phyloP scores from a whole-genome alignment of 176 grass and related monocot genomes.

The Eragrostis nindensis region DNA sequence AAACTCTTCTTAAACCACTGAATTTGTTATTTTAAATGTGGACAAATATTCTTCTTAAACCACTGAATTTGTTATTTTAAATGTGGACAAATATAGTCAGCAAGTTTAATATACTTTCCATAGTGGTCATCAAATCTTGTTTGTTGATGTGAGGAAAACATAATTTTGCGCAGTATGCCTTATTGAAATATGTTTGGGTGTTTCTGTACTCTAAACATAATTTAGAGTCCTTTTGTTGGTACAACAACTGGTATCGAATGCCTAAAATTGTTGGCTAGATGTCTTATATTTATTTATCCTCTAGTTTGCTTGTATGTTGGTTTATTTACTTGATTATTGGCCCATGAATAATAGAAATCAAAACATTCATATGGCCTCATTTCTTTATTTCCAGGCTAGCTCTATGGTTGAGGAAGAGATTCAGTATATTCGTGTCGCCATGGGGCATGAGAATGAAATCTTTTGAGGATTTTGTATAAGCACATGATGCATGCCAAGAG shows the following conservation, averaged over 20 bases:
- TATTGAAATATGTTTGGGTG: background rate
- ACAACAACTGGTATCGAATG: background rate
- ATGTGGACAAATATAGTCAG: background rate
- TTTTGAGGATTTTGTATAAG: too few relatives aligned
- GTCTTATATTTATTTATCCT: background rate
- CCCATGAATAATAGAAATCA: constrained; percentile 11
- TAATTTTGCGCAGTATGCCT: too few relatives aligned
- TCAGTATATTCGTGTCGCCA: constrained; percentile 64
- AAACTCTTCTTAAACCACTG: background rate
- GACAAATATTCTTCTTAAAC: too few relatives aligned
- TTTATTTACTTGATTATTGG: background rate
- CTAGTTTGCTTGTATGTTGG: background rate
- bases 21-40: background rate
- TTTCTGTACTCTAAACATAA: background rate
- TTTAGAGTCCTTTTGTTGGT: background rate
- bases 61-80: too few relatives aligned
- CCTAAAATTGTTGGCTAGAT: background rate
- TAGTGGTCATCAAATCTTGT: background rate
- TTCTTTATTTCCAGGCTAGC: constrained; percentile 53
- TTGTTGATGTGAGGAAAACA: background rate
- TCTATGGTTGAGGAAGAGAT: constrained; percentile 80
- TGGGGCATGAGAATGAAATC: constrained; percentile 85
- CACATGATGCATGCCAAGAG: constrained; percentile 87
- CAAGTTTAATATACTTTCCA: background rate
- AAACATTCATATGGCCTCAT: constrained; percentile 3